Conservation (phyloP, 805 yeast genomes). For the Myxozyma neglecta region DNA sequence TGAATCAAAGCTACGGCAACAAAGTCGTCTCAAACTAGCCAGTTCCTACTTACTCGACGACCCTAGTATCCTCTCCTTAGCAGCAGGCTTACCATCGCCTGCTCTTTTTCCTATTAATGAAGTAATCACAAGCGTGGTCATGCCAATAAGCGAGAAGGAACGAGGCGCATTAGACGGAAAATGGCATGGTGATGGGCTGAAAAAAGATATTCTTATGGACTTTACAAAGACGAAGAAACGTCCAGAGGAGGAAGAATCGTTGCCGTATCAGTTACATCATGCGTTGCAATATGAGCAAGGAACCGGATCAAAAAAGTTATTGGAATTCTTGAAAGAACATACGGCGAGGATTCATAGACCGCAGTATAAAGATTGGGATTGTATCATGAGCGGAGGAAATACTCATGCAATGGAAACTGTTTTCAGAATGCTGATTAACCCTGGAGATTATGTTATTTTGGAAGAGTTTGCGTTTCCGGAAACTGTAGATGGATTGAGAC, state of each 20-base stretch:
- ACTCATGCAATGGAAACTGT: conserved; percentile 86
- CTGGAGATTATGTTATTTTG: conserved; percentile 79
- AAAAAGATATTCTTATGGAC: conserved; percentile 19
- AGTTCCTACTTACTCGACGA: conserved; percentile 63
- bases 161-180: conserved; percentile 53
- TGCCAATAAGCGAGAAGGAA: conserved; percentile 10
- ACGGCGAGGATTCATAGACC: conserved; percentile 37
- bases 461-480: conserved; percentile 85
- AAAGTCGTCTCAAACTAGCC: conserved; percentile 82
- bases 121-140: conserved; percentile 52
- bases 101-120: conserved; percentile 90
- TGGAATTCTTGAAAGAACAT: conserved; percentile 72
- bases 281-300: conserved; percentile 91
- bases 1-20: conserved; percentile 66
- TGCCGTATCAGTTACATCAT: conserved; percentile 64
- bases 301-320: conserved; percentile 72
- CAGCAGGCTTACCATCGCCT: conserved; percentile 92
- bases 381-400: conserved; percentile 73
- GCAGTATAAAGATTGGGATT: conserved; percentile 69
- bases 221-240: conserved; percentile 27
- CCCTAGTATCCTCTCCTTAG: conserved; percentile 81
- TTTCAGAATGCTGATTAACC: conserved; percentile 73
- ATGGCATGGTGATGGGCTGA: conserved; percentile 73
- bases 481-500: conserved; percentile 77
- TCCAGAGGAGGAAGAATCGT: conserved; percentile 41